Base-by-base conservation (phyloP, 1,284 basidiomycete genomes). In the Tilletia horrida region DNA sequence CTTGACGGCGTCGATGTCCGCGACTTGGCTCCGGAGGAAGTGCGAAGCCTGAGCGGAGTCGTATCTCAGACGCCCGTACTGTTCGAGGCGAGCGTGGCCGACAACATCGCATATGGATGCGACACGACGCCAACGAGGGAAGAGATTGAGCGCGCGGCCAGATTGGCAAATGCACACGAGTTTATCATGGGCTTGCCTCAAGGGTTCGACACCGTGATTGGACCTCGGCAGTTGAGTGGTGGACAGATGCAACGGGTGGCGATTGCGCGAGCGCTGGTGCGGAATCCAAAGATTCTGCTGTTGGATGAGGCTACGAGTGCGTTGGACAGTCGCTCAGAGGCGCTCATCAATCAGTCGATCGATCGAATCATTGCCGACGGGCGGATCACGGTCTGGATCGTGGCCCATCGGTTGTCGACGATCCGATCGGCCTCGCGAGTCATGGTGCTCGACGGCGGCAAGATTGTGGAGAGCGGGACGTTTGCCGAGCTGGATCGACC, bases 111-210 rank as follows among this genome's bases (percentile, higher is more conserved):
- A 0, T 97, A 92, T 79, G 94, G 95, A 2, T 64, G 40, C 25
- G 31, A 50, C 70, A 71, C 14, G 68, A 88, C 44, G 18, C 91
- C 88, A 0, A 91, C 91, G 0, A 86, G 90, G 31, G 88, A 88
- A 70, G 87, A 96, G 67, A 91, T 98, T 44, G 91, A 94, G 81
- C 85, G 88, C 25, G 95, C 93, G 0, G 94, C 94, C 0, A 85
- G 89, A 13, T 87, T 91, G 71, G 94, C 95, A 2, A 96, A 97
- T 77, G 97, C 95, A 82, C 70, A 74, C 35, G 92, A 95, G 76
- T 98, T 97, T 79, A 89, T 98, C 50, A 91, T 91, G 87, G 88
- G 89, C 2, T 88, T 98, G 85, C 93, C 94, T 13, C 85, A 91
- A 66, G 92, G 89, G 0, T 89, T 91, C 69, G 89, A 91, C 71